Evolutionary conservation across 1,284 basidiomycete species (phyloP).

Genomic region (Malassezia restricta): DNA sequence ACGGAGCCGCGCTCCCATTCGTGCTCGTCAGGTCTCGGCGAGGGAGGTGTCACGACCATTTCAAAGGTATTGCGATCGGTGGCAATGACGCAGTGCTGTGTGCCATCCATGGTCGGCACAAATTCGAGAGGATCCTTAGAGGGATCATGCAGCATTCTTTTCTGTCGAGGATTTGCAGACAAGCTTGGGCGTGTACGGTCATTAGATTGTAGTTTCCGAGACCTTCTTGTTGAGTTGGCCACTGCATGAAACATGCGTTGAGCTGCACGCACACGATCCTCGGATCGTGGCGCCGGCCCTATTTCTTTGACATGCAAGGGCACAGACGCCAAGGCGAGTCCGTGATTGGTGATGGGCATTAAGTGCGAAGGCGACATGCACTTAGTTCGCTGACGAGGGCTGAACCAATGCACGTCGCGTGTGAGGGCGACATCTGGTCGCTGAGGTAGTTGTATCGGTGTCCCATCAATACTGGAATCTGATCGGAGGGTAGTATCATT

Average conservation of each 20-base stretch:
- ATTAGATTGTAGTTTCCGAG: neutral
- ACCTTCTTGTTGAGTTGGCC: neutral
- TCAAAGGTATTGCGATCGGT: constrained; percentile 6
- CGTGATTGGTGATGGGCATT: constrained; percentile 8
- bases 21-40: neutral
- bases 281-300: neutral
- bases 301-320: neutral
- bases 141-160: neutral
- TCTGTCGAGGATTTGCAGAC: constrained; percentile 7
- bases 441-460: constrained; percentile 4
- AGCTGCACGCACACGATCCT: constrained; percentile 10
- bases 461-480: neutral
- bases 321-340: neutral
- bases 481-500: too few species aligned
- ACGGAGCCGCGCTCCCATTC: neutral
- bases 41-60: constrained; percentile 13
- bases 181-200: neutral
- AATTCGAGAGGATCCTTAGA: neutral
- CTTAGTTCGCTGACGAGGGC: neutral
- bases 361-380: neutral
- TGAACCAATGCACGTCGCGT: neutral
- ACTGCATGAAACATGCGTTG: constrained; percentile 12
- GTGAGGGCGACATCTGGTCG: constrained; percentile 8
- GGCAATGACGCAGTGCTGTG: constrained; percentile 12
- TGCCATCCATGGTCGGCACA: constrained; percentile 9